phyloP scores from a whole-genome alignment of 805 yeast genomes.

The Candida arabinofermentans region DNA sequence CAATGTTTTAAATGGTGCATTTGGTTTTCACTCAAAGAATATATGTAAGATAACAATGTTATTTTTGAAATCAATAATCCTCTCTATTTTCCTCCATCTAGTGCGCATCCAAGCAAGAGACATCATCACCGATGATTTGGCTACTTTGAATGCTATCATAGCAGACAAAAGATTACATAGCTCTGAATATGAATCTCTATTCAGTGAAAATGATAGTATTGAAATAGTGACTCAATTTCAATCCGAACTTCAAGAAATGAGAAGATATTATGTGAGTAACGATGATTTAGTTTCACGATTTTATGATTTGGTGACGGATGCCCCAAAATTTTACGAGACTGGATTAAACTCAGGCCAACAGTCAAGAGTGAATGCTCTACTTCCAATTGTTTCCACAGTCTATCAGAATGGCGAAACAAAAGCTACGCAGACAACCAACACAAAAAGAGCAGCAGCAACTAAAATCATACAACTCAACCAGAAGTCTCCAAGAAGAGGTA shows the following conservation, averaged over 20 bases:
- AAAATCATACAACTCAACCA: no score
- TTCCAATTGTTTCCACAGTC: background rate
- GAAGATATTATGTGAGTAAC: background rate
- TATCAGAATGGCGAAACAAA: no score
- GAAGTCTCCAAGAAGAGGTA: no score
- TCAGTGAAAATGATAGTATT: background rate
- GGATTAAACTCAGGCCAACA: background rate
- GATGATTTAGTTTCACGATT: background rate
- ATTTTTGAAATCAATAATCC: background rate
- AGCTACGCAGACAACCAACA: no score
- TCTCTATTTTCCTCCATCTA: background rate
- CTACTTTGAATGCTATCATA: background rate
- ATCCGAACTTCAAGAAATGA: background rate
- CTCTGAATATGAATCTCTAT: background rate
- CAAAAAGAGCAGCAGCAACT: no score
- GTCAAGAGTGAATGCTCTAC: background rate
- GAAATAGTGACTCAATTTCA: background rate
- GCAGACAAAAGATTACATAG: background rate
- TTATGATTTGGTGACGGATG: background rate
- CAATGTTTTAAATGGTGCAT: no score
- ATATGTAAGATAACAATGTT: background rate
- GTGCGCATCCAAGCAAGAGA: background rate
- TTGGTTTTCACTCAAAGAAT: no score
- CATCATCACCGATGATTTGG: background rate
- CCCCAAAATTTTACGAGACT: background rate